Percentiles rank a stretch among this genome's conserved stretches.
Evolutionary conservation across 441 rosid genomes (phyloP).

Genomic region (Eruca vesicaria): DNA sequence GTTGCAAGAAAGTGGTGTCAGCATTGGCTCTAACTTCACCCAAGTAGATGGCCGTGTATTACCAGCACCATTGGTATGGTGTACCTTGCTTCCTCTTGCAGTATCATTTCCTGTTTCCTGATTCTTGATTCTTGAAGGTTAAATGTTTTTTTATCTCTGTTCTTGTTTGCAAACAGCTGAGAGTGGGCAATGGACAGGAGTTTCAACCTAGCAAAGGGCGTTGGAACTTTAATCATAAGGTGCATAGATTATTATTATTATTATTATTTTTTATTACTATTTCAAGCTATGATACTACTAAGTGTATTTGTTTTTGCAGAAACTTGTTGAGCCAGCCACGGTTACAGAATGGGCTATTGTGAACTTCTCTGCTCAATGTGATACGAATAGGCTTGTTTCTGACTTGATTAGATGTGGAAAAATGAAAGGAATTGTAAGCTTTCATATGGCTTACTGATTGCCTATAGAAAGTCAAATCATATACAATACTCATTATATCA

Average conservation of each 20-base stretch:
- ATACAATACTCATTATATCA: background rate
- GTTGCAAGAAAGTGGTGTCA: constrained; percentile 44
- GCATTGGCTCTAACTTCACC: constrained; percentile 43
- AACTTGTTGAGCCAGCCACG: constrained; percentile 45
- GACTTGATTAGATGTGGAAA: constrained; percentile 43
- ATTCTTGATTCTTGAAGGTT: background rate
- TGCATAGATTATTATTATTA: too few relatives aligned
- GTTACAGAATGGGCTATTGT: constrained; percentile 55
- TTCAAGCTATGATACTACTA: constrained; percentile 7
- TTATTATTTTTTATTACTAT: too few relatives aligned
- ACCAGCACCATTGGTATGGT: constrained; percentile 48
- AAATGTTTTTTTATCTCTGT: background rate
- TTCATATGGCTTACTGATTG: background rate
- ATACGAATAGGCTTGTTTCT: constrained; percentile 31
- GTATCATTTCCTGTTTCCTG: background rate
- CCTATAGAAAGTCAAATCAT: background rate
- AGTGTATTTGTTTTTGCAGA: constrained; percentile 28
- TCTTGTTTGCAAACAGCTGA: constrained; percentile 42
- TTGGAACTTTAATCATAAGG: constrained; percentile 36
- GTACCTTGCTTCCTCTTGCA: background rate
- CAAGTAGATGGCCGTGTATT: constrained; percentile 53
- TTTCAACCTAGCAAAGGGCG: constrained; percentile 55
- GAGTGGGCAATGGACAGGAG: constrained; percentile 53
- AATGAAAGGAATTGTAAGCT: constrained; percentile 61
- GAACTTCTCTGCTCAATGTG: constrained; percentile 59